phyloP scores from a whole-genome alignment of 2,329 filamentous ascomycete species.

The Sclerotinia minor region DNA sequence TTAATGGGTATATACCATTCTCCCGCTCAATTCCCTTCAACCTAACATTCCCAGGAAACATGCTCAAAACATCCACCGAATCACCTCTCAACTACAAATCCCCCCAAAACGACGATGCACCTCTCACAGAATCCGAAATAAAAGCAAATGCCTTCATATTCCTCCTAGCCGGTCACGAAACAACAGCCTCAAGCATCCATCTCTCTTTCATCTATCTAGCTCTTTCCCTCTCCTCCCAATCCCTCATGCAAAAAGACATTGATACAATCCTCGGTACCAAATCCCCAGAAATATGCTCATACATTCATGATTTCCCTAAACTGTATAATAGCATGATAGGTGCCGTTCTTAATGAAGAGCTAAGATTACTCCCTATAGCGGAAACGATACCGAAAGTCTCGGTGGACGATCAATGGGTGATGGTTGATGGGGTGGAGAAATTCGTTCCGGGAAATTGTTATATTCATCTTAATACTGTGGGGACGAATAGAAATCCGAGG shows the following conservation, averaged over 20 bases:
- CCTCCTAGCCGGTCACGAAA: constrained; percentile 42
- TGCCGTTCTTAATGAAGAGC: constrained; percentile 50
- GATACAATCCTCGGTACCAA: constrained; percentile 36
- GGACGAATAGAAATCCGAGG: constrained; percentile 54
- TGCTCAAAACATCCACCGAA: constrained; percentile 33
- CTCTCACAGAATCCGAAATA: constrained; percentile 37
- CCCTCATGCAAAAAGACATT: constrained; percentile 35
- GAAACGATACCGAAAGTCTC: constrained; percentile 49
- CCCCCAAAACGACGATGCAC: constrained; percentile 16
- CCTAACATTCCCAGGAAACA: constrained; percentile 26
- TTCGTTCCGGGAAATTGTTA: constrained; percentile 39
- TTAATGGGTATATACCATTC: constrained; percentile 29
- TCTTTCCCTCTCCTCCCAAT: constrained; percentile 29
- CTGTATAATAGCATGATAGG: constrained; percentile 37
- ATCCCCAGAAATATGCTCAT: constrained; percentile 29
- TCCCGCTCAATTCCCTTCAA: neutral
- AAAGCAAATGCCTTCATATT: constrained; percentile 41
- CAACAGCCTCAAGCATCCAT: constrained; percentile 40
- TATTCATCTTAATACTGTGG: constrained; percentile 49
- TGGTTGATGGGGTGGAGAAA: constrained; percentile 31
- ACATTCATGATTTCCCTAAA: constrained; percentile 33
- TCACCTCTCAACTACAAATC: neutral
- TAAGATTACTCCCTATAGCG: constrained; percentile 56
- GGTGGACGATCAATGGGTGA: constrained; percentile 30
- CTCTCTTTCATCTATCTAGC: constrained; percentile 40